Conservation (phyloP, 2,329 filamentous ascomycete species). For the Curvularia sp. region DNA sequence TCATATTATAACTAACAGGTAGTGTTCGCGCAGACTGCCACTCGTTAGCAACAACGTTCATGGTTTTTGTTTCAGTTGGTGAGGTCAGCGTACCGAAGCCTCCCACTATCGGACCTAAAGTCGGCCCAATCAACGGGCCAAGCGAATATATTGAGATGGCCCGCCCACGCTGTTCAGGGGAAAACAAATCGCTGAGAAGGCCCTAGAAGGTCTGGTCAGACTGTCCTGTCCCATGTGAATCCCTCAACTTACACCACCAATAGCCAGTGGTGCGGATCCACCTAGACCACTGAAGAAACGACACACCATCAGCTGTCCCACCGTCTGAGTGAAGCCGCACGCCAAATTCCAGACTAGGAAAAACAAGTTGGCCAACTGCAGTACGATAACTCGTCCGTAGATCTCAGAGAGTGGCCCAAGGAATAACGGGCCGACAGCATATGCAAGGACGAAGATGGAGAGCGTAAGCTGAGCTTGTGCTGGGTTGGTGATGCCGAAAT, state of each 20-base stretch:
- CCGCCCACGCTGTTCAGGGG: constrained; percentile 66
- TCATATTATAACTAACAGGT: constrained; percentile 57
- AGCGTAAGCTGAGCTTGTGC: constrained; percentile 45
- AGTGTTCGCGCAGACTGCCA: constrained; percentile 47
- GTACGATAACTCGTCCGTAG: constrained; percentile 48
- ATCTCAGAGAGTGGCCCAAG: constrained; percentile 49
- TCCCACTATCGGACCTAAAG: constrained; percentile 69
- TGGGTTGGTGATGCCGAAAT: constrained; percentile 45
- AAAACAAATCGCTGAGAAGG: constrained; percentile 62
- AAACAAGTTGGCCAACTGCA: constrained; percentile 50
- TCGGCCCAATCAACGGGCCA: constrained; percentile 69
- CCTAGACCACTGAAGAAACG: constrained; percentile 49
- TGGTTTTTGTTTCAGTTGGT: too few species aligned
- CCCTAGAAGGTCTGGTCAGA: constrained; percentile 32
- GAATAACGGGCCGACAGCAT: constrained; percentile 50
- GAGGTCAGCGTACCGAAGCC: constrained; percentile 58
- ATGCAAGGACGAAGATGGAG: constrained; percentile 52
- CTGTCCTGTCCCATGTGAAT: neutral
- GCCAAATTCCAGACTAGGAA: constrained; percentile 50
- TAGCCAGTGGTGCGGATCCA: constrained; percentile 48
- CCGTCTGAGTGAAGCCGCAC: constrained; percentile 49
- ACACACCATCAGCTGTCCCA: constrained; percentile 46
- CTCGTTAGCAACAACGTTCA: too few species aligned
- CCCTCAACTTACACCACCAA: constrained; percentile 42
- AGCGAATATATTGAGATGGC: constrained; percentile 69